Evolutionary conservation across 108 stramenopile genomes (phyloP), one percentile per base, ranked within the genome.

Genomic region (Skeletonema tropicum): DNA sequence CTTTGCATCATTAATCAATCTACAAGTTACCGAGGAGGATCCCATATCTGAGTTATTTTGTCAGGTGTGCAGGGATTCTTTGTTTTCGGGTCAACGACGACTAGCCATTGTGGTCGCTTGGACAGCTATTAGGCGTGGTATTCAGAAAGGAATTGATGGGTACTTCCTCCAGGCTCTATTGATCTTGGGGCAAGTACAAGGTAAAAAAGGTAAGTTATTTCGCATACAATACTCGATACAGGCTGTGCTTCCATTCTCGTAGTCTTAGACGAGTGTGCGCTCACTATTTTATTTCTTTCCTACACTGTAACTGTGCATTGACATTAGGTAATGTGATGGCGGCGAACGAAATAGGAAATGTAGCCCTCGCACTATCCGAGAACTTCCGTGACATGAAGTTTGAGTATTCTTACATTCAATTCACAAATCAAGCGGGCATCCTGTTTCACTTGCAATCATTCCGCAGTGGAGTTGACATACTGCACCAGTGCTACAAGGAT

Each of bases 361-460:
- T 70, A 21, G 70, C 69, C 5, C 48, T 41, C 1, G 5, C 26
- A n/a, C 21, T 82, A 3, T 68, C 68, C 25, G 71, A 82, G 52
- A 35, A 66, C 45, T 72, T 70, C 36, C 68, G 69, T 23, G 70
- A 71, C 36, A 74, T 75, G 3, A 71, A 29, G 9, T 32, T 17
- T 6, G 71, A 75, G 6, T 70, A 60, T 42, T 45, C 69, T 21
- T 49, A 3, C 11, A 67, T 57, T 26, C 66, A 64, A 42, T 26
- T 65, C 17, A 25, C 70, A 9, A 36, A 63, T 9, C 60, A 65
- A 46, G 17, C 31, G n/a, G 70, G 69, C 10, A 39, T 76, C 3
- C 5, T 76, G 8, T 45, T 35, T 17, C 64, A 75, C 23, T 57
- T 66, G 39, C 66, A 71, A 45, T 75, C 59, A 14, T 76, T 76